These are phyloP conservation scores for Alternaria alternata DNA, from an alignment of 2,329 filamentous ascomycete genomes.

Conservation along the genomic window DNA sequence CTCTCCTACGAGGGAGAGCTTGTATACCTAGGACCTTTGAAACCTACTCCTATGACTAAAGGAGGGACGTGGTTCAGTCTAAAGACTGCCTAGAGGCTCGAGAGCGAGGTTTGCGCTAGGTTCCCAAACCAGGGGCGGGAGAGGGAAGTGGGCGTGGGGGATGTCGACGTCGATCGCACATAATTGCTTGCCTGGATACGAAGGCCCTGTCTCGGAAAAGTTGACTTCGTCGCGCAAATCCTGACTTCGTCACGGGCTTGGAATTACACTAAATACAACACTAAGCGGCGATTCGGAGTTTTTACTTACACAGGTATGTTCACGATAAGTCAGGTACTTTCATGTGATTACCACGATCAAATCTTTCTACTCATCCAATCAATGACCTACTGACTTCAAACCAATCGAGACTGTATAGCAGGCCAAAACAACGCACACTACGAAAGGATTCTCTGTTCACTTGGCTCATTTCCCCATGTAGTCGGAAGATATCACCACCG, in stretches of 20 bases:
- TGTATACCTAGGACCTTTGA: slow-evolving; percentile 1
- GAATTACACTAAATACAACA: not conserved
- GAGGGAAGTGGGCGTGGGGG: not conserved
- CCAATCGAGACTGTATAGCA: not conserved
- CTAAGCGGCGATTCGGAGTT: not conserved
- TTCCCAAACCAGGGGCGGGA: slow-evolving; percentile 8
- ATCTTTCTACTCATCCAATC: not conserved
- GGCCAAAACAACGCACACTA: not conserved
- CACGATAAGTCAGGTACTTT: not conserved
- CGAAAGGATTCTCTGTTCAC: not conserved
- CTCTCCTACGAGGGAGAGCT: not conserved
- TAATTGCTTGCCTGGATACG: slow-evolving; percentile 1
- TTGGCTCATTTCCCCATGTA: not conserved
- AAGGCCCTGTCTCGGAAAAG: not conserved
- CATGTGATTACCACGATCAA: not conserved
- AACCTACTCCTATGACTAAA: not conserved
- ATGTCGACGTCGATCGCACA: slow-evolving; percentile 4
- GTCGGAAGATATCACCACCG: not conserved
- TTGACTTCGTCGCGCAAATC: not conserved
- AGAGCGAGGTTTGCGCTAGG: slow-evolving; percentile 4
- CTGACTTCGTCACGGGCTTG: not conserved
- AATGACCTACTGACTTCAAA: not conserved
- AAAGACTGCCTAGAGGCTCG: slow-evolving; percentile 4
- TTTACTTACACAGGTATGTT: not conserved
- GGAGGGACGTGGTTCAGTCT: not conserved